phyloP scores from a whole-genome alignment of 164 flowering plant species.

The Magnolia changhungtana region DNA sequence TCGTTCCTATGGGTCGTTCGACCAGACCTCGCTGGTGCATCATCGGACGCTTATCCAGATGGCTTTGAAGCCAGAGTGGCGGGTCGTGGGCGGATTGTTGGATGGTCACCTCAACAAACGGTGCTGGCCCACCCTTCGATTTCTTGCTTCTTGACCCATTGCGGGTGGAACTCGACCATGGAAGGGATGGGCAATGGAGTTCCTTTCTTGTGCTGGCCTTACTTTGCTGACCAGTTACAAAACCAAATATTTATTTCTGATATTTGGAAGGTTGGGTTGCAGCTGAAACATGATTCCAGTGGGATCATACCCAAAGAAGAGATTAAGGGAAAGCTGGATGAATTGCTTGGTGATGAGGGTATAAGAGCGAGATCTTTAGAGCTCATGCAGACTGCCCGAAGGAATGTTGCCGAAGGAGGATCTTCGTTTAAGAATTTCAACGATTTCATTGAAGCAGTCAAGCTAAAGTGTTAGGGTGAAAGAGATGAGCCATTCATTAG shows the following conservation, averaged over 20 bases:
- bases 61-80: conserved; percentile 15
- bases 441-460: conserved; percentile 3
- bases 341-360: conserved; percentile 10
- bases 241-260: conserved; percentile 14
- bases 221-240: conserved; percentile 21
- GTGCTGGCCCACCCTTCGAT: conserved; percentile 30
- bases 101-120: conserved; percentile 27
- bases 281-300: conserved; percentile 11
- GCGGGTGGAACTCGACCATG: conserved; percentile 32
- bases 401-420: conserved; percentile 32
- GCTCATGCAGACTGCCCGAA: conserved; percentile 23
- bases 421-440: conserved; percentile 18
- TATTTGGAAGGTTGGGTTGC: conserved; percentile 23
- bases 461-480: neutral
- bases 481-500: too few species aligned
- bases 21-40: conserved; percentile 10
- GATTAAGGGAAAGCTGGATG: conserved; percentile 12
- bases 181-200: conserved; percentile 17
- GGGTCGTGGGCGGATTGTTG: conserved; percentile 11
- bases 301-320: conserved; percentile 18
- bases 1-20: conserved; percentile 43
- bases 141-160: conserved; percentile 23
- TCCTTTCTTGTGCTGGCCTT: conserved; percentile 25
- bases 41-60: conserved; percentile 11
- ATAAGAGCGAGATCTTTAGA: conserved; percentile 25